These are phyloP conservation scores for Dalbergia cochinchinensis DNA, from an alignment of 306 rosid species.

Conservation along the genomic window DNA sequence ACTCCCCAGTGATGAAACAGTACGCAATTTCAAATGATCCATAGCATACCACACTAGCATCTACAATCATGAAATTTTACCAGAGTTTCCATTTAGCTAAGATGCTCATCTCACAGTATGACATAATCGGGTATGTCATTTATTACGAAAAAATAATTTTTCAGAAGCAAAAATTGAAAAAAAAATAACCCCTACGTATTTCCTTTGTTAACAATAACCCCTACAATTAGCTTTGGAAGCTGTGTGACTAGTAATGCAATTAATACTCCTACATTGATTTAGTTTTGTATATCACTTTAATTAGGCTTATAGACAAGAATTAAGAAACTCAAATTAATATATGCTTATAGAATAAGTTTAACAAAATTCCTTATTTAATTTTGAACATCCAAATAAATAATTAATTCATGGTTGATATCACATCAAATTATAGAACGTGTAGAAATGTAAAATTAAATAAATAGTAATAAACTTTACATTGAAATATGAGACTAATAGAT, in stretches of 20 bases:
- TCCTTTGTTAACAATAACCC: neutral
- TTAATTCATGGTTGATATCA: no score
- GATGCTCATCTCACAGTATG: neutral
- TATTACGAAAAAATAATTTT: neutral
- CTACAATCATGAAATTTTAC: neutral
- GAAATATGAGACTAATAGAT: no score
- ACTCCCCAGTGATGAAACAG: neutral
- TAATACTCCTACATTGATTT: neutral
- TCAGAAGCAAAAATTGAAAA: no score
- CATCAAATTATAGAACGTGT: no score
- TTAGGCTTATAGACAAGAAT: no score
- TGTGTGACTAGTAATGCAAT: neutral
- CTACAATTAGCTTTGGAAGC: neutral
- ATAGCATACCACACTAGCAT: neutral
- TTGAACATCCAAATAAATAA: no score
- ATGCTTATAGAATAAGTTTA: no score
- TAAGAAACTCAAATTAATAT: no score
- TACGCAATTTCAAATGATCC: neutral
- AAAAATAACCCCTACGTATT: neutral
- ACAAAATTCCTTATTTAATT: no score
- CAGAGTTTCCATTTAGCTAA: neutral
- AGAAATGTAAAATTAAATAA: no score
- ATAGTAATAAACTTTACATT: no score
- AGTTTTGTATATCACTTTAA: no score
- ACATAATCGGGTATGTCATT: neutral